Base-by-base conservation (phyloP, 257 asterid species). In the Nicotiana benthamiana region DNA sequence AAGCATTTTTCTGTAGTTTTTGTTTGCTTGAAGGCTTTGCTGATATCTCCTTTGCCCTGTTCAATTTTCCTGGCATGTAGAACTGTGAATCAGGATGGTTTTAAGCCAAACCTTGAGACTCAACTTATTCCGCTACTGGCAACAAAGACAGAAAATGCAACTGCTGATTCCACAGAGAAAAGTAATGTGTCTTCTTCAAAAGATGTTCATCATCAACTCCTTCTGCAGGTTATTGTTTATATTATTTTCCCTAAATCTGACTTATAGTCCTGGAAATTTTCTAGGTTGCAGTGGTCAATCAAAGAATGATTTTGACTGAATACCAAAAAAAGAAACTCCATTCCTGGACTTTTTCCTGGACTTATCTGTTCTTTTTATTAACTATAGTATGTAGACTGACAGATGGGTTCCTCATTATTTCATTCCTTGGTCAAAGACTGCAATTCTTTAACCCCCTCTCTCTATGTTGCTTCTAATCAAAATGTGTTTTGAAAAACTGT, bases 31-130 rank as follows among this genome's bases (percentile, higher is more conserved):
- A 72, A 72, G 60, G 77, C 77, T 26, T 72, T 24, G 16, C 61
- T 74, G 61, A 74, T 74, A 24, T 74, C 43, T 48, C 61, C 17
- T 74, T 51, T 26, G 16, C 62, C 9, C 61, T 74, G 43, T 74
- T 40, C 34, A 74, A 24, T 24, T 65, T 26, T 74, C 24, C 54
- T 74, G 83, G 83, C 81, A 80, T 76, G 74, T 85, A 95, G 99
- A 90, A 91, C 93, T 75, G 97, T 93, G 87, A 95, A 93, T 86
- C 88, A 92, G 68, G 99, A 95, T 84, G 99, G 99, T 62, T 95
- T 95, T 89, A 93, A 92, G 91, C 99, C 98, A 68, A 95, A 95
- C 90, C 89, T 95, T 15, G 99, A 95, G 93, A 93, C 93, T 80
- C 99, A 95, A 43, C 98, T 95, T 62, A 86, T 88, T 83, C 99